Base-by-base conservation (phyloP, 1,284 basidiomycete genomes). In the Rhodotorula sp. region DNA sequence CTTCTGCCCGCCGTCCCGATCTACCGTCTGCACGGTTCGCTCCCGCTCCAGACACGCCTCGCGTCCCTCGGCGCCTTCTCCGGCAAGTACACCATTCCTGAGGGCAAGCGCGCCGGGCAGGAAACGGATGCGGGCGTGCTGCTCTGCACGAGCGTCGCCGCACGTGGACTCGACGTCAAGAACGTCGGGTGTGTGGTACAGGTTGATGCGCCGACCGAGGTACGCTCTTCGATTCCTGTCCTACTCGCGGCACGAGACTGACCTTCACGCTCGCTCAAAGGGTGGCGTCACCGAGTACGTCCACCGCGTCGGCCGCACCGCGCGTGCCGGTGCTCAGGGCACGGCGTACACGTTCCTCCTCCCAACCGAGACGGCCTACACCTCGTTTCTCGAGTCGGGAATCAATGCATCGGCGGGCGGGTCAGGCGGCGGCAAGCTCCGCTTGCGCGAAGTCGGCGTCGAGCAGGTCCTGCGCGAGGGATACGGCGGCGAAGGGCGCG, bases 221-320 rank as follows among this genome's bases (percentile, higher is more conserved):
- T 78, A 53, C 65, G 73, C 9, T 15, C 25, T 27, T 19, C 7
- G 60, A 12, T 34, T 36, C n/a, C n/a, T n/a, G 17, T 19, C 13
- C 27, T 25, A 29, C 44, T 21, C 8, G 15, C 29, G 25, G 21
- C 29, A 8, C 12, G 22, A 1, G 8, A 21, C 55, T 50, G 21
- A 34, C 32, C 32, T 50, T 0, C 17, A 34, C 32, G 15, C 41
- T 22, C 32, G 21, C 6, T 6, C 32, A 9, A 29, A 78, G 83
- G 92, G 94, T 25, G 96, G 97, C 4, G 90, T 90, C 27, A 97
- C 91, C 34, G 97, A 99, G 82, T 99, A 99, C 79, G 89, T 99
- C 10, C 97, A 99, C 83, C 88, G 97, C 58, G 92, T 99, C 12
- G 97, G 97, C 37, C 89, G 97, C 72, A 99, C 97, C 1, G 97